Evolutionary conservation across 306 rosid genomes (phyloP), one percentile per base, ranked within the genome.

Genomic region (Quercus ilex): DNA sequence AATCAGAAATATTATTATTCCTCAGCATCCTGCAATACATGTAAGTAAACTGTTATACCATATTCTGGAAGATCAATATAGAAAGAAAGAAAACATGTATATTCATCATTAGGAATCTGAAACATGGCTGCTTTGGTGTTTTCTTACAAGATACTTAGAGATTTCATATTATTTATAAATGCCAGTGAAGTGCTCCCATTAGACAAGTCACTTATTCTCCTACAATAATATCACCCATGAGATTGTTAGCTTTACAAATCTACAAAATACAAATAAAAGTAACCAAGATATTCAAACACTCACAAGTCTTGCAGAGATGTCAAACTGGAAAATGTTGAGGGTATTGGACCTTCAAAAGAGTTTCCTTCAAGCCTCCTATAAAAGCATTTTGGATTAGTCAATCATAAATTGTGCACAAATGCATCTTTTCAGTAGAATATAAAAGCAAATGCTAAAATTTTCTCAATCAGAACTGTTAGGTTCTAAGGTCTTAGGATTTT

Each of bases 311-410:
- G 30, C 46, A 94, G 75, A 79, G 94, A 87, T 69, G 91, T 89
- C 88, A 94, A 83, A 80, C 79, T 90, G 59, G 91, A 90, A 77
- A 94, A 84, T 17, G 94, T 74, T 0, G 86, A 71, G 41, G 98
- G 97, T 84, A 92, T 87, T 25, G 90, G 84, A 57, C 96, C 91
- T 79, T 83, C 78, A 26, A 94, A 92, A 73, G 93, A 86, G 87
- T 94, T 94, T 17, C 98, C 98, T 78, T 94, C 89, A 82, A 94
- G 71, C 84, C 90, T 89, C 97, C 98, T 94, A 35, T 26, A 25
- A 76, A 68, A 73, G 57, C 53, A 80, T 52, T 53, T 60, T 82
- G 11, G 73, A 72, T 46, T 70, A 46, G 33, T 21, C 23, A 28
- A 4, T 28, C 77, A 55, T 2, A 71, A 71, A 14, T 10, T 38